Conservation (phyloP, 768 basidiomycete genomes). For the Pholiota molesta region DNA sequence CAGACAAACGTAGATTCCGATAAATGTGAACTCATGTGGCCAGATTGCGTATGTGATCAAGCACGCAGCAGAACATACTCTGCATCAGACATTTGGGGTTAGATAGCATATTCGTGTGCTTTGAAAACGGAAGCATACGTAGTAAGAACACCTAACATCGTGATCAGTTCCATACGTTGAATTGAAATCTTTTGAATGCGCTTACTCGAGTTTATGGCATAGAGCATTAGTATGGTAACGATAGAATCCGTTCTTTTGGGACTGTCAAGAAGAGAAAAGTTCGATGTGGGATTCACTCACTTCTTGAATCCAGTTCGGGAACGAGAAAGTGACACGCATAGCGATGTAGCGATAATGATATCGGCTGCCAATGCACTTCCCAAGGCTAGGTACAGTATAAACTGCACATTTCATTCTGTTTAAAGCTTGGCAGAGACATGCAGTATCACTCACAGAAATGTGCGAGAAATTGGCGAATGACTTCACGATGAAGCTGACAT, state of each 20-base stretch:
- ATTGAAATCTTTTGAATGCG: constrained; percentile 5
- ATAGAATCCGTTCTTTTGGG: constrained; percentile 44
- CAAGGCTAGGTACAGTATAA: constrained; percentile 33
- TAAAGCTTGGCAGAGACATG: background rate
- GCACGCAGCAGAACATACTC: constrained; percentile 32
- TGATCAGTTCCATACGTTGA: background rate
- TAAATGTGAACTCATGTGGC: constrained; percentile 46
- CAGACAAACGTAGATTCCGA: constrained; percentile 47
- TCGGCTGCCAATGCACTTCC: constrained; percentile 43
- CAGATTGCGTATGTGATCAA: constrained; percentile 41
- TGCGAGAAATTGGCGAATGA: constrained; percentile 29
- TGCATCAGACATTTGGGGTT: background rate
- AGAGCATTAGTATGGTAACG: constrained; percentile 46
- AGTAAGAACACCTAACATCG: constrained; percentile 32
- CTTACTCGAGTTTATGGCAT: constrained; percentile 54
- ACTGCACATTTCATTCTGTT: constrained; percentile 14
- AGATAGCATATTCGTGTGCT: background rate
- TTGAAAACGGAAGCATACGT: constrained; percentile 23
- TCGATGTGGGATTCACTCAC: constrained; percentile 25
- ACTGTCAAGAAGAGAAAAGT: background rate
- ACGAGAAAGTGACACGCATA: constrained; percentile 48
- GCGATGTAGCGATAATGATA: constrained; percentile 41
- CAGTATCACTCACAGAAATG: constrained; percentile 27
- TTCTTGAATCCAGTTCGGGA: constrained; percentile 56
- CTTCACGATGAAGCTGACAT: constrained; percentile 24